Conservation (phyloP, 352 stramenopile genomes). For the Plasmopara halstedii region DNA sequence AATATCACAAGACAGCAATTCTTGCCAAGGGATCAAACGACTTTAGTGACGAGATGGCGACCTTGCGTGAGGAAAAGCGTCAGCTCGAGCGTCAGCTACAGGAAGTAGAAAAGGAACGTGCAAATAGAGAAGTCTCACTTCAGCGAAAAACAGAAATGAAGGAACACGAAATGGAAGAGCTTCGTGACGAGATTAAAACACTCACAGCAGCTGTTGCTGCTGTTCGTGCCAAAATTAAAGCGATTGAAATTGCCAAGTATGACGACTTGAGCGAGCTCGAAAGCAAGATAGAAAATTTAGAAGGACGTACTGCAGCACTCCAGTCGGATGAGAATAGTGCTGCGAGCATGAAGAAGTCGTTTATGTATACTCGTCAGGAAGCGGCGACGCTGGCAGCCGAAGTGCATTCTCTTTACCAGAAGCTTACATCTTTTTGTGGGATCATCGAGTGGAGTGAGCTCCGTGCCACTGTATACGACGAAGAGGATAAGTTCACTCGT, state of each 20-base stretch:
- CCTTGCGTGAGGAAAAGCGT: constrained; percentile 30
- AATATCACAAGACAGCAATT: constrained; percentile 34
- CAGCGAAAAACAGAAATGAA: constrained; percentile 37
- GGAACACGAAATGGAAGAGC: constrained; percentile 28
- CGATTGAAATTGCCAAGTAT: constrained; percentile 32
- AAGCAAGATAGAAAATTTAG: constrained; percentile 29
- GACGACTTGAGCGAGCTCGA: constrained; percentile 31
- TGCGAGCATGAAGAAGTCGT: constrained; percentile 33
- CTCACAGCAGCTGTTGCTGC: constrained; percentile 26
- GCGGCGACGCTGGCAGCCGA: constrained; percentile 33
- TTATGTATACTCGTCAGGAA: constrained; percentile 38
- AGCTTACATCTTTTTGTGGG: constrained; percentile 44
- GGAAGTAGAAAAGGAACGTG: constrained; percentile 27
- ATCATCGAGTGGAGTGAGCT: constrained; percentile 59
- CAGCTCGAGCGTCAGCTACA: constrained; percentile 33
- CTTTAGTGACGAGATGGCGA: constrained; percentile 38
- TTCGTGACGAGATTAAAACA: constrained; percentile 38
- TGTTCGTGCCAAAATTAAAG: constrained; percentile 38
- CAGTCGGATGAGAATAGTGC: constrained; percentile 20
- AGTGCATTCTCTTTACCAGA: constrained; percentile 44
- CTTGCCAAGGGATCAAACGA: constrained; percentile 35
- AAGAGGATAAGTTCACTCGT: constrained; percentile 37
- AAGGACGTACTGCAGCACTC: constrained; percentile 29
- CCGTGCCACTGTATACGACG: constrained; percentile 28
- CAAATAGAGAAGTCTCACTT: constrained; percentile 33